Conservation (phyloP, 2,329 filamentous ascomycete genomes). For the Fusarium annulatum region DNA sequence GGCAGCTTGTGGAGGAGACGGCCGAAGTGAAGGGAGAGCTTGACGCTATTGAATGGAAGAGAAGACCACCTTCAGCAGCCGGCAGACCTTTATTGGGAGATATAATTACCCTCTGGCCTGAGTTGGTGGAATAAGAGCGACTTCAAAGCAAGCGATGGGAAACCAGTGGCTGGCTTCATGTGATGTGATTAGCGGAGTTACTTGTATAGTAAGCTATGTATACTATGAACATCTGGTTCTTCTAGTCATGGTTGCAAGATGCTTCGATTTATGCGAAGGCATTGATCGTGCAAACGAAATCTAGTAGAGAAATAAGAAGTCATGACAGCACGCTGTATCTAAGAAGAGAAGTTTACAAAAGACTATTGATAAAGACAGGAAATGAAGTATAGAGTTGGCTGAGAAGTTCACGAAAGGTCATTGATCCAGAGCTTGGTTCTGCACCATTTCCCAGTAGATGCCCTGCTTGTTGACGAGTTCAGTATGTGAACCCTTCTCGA, state of each 20-base stretch:
- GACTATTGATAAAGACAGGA: accelerated
- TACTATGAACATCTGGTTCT: neutral
- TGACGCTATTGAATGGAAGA: constrained; percentile 28
- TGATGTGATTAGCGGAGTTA: neutral
- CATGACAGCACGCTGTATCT: neutral
- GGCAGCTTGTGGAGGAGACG: constrained; percentile 36
- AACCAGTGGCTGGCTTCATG: neutral
- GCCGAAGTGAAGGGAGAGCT: constrained; percentile 19
- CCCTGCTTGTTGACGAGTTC: constrained; percentile 36
- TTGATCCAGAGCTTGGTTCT: constrained; percentile 36
- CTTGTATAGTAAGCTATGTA: neutral
- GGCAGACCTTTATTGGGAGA: constrained; percentile 33
- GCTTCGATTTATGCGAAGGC: neutral
- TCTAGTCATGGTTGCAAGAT: neutral
- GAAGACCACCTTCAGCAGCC: constrained; percentile 23
- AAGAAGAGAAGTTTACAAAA: neutral
- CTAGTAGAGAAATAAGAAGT: neutral
- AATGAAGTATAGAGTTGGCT: neutral
- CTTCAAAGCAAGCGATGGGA: too few relatives aligned
- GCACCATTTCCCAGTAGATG: constrained; percentile 40
- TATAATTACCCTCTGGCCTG: constrained; percentile 12
- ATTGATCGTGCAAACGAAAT: neutral
- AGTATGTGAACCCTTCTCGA: constrained; percentile 55
- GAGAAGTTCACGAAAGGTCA: too few relatives aligned
- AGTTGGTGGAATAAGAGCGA: neutral